phyloP scores from a whole-genome alignment of 257 asterid genomes.

The Coffea eugenioides region DNA sequence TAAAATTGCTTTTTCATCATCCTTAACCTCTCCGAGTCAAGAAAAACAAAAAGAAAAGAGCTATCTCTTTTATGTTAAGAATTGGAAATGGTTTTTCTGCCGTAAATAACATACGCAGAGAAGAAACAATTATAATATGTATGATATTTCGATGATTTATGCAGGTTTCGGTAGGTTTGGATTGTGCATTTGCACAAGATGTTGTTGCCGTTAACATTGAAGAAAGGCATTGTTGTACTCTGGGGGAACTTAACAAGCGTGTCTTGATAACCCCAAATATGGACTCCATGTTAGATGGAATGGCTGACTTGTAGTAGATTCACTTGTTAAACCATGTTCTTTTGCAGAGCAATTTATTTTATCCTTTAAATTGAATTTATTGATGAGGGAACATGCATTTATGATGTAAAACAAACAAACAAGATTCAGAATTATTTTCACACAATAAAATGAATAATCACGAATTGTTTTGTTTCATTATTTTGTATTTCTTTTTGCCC shows the following conservation, averaged over 20 bases:
- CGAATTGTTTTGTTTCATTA: background rate
- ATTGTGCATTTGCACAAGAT: conserved; percentile 54
- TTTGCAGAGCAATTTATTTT: background rate
- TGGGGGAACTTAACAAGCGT: conserved; percentile 66
- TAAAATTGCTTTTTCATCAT: background rate
- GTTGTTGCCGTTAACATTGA: conserved; percentile 49
- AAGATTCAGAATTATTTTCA: background rate
- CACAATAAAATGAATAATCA: background rate
- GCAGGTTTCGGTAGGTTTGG: conserved; percentile 73
- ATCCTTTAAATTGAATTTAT: background rate
- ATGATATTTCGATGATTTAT: conserved; percentile 5
- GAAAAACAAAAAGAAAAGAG: background rate
- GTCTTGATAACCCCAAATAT: conserved; percentile 58
- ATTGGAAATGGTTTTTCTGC: background rate
- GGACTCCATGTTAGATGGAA: conserved; percentile 46
- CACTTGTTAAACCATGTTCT: background rate
- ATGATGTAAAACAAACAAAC: background rate
- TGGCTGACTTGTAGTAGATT: conserved; percentile 34
- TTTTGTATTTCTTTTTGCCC: too few species aligned
- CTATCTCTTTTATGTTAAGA: background rate
- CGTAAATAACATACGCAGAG: background rate
- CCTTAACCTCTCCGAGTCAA: background rate
- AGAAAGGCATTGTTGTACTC: conserved; percentile 44
- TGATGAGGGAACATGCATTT: background rate
- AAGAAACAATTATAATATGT: background rate